Percentiles rank a stretch among this genome's conserved stretches.
Evolutionary conservation across 2,329 filamentous ascomycete genomes (phyloP).

Genomic region (Sarocladium kiliense): DNA sequence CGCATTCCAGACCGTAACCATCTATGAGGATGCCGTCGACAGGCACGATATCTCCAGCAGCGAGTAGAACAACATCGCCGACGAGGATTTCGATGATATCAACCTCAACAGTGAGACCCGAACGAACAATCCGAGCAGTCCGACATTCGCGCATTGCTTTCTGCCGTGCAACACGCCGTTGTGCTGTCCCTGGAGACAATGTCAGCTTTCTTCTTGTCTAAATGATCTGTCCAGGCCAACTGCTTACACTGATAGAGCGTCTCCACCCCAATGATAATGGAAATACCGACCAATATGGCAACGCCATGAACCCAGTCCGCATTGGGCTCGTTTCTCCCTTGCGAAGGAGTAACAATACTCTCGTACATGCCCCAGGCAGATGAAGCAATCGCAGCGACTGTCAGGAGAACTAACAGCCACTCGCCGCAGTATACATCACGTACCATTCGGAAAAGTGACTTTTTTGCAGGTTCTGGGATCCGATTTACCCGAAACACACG

Average conservation of each 20-base stretch:
- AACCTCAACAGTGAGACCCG: conserved; percentile 63
- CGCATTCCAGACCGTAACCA: conserved; percentile 50
- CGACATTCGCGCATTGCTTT: conserved; percentile 77
- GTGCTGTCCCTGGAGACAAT: conserved; percentile 21
- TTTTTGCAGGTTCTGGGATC: conserved; percentile 68
- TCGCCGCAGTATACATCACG: conserved; percentile 62
- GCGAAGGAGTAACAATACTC: conserved; percentile 35
- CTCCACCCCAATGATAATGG: conserved; percentile 70
- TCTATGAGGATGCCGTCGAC: conserved; percentile 65
- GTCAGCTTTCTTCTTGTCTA: no score
- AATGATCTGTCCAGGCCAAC: no score
- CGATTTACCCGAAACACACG: conserved; percentile 69
- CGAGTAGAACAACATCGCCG: conserved; percentile 67
- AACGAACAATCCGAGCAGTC: conserved; percentile 67
- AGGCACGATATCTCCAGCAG: conserved; percentile 61
- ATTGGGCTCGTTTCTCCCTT: conserved; percentile 35
- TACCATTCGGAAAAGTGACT: conserved; percentile 65
- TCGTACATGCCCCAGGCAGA: conserved; percentile 72
- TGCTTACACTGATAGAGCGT: conserved; percentile 78
- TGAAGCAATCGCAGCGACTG: conserved; percentile 65
- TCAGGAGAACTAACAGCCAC: conserved; percentile 69
- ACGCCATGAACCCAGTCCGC: background rate
- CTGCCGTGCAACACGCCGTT: conserved; percentile 72
- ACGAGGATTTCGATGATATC: conserved; percentile 67
- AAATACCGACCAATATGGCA: conserved; percentile 45